Evolutionary conservation across 2,329 filamentous ascomycete genomes (phyloP), one percentile per base, ranked within the genome.

Genomic region (Paecilomyces niveus): DNA sequence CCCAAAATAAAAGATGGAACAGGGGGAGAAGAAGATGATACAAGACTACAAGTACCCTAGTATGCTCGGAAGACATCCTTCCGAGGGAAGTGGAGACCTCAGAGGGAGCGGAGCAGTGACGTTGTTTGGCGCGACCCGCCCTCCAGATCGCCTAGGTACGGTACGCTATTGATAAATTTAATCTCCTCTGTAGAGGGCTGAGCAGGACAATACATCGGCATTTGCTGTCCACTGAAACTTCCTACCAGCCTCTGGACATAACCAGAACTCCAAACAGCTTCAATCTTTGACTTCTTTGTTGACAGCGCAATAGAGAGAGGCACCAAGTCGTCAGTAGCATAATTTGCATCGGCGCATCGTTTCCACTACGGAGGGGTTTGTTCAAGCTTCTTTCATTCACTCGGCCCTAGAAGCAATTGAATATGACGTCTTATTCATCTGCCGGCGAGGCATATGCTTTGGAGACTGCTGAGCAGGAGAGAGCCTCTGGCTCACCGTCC

Each of bases 391-490:
- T 39, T 39, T 39, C 35, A 18, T n/a, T 3, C 6, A 7, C 13
- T n/a, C 5, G 8, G 3, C 39, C 13, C 24, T 6, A 29, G 50
- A 52, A 22, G 29, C 21, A 50, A 50, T 52, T 39, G 58, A 66
- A 71, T 61, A 78, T 79, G 75, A 67, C 69, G 54, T 72, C 72
- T 33, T 75, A 74, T 58, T 62, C 67, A 53, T 68, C 67, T 35
- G 66, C 65, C 57, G 70, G 67, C 61, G 68, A 72, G 62, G 67
- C 71, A 53, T 70, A 75, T 65, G 59, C 76, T 68, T 62, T 72
- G 66, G 59, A 75, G 63, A 69, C 70, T 54, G 61, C 69, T 58
- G 50, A 64, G 9, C 60, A 66, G 24, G 61, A 66, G 33, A 60
- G 58, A 39, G 58, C 63, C 32, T 57, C 71, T 10, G 51, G 60